Conservation (phyloP, 257 asterid species). For the Nyctanthes arbortristis region DNA sequence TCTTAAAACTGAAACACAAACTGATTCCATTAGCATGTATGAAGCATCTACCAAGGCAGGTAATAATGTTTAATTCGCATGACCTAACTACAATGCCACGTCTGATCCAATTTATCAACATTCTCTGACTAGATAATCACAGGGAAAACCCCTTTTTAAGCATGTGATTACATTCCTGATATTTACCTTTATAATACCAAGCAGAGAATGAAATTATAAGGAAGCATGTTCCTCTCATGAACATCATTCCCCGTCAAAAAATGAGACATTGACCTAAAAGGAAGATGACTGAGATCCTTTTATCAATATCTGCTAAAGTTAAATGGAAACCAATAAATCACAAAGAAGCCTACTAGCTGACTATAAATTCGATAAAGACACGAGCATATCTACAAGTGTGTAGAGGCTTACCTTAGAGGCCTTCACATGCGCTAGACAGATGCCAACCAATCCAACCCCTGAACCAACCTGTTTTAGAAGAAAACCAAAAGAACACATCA, state of each 20-base stretch:
- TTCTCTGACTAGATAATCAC: no score
- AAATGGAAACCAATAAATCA: neutral
- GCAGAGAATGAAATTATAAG: neutral
- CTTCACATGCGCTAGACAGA: conserved; percentile 73
- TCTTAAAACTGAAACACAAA: no score
- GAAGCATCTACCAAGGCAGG: neutral
- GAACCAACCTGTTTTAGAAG: conserved; percentile 72
- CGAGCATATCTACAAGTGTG: neutral
- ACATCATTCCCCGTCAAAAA: neutral
- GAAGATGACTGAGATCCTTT: neutral
- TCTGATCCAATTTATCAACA: no score
- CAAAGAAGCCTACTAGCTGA: neutral
- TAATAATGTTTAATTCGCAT: neutral
- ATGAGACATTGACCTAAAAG: neutral
- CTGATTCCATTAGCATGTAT: neutral
- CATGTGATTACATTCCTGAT: neutral
- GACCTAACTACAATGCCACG: no score
- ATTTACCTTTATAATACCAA: neutral
- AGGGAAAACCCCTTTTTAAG: no score
- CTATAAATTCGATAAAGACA: neutral
- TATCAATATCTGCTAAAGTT: neutral
- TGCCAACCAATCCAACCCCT: conserved; percentile 89
- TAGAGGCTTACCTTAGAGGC: conserved; percentile 73
- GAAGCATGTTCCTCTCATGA: neutral
- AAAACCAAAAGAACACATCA: conserved; percentile 13